Conservation (phyloP, 2,329 filamentous ascomycete genomes). For the Cladophialophora yegresii region DNA sequence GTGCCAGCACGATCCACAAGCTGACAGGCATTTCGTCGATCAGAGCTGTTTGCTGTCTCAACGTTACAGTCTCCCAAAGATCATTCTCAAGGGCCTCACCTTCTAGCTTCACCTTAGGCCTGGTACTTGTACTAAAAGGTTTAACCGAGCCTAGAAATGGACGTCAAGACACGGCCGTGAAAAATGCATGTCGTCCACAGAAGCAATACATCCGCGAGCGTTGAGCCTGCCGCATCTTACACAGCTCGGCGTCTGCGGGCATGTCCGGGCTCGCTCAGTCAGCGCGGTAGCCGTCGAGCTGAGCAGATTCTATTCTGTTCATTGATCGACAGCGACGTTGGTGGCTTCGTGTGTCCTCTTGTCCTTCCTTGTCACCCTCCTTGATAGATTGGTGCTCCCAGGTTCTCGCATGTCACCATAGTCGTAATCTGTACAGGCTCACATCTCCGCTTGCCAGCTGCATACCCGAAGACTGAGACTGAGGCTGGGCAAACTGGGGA, state of each 20-base stretch:
- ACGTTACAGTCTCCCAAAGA: conserved; percentile 6
- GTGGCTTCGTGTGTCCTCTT: not conserved
- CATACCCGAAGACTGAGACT: not conserved
- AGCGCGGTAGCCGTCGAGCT: too few relatives aligned
- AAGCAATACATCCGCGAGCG: not conserved
- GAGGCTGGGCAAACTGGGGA: not conserved
- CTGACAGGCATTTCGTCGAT: conserved; percentile 56
- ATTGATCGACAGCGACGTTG: not conserved
- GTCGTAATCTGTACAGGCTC: not conserved
- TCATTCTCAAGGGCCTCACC: conserved; percentile 56
- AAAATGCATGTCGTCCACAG: not conserved
- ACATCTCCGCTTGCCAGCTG: not conserved
- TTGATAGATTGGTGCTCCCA: not conserved
- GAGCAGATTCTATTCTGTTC: not conserved
- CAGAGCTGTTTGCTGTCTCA: conserved; percentile 72
- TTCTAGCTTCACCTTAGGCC: conserved; percentile 1
- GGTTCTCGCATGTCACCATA: not conserved
- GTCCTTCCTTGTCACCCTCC: not conserved
- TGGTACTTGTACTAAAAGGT: not conserved
- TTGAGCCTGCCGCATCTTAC: not conserved
- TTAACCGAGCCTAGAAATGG: not conserved
- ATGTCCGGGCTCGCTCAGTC: conserved; percentile 1
- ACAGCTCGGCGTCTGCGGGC: conserved; percentile 1
- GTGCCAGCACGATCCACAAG: conserved; percentile 19
- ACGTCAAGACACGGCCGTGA: not conserved